Conservation (phyloP, 202 grass and related monocot species). For the Brachypodium distachyon region DNA sequence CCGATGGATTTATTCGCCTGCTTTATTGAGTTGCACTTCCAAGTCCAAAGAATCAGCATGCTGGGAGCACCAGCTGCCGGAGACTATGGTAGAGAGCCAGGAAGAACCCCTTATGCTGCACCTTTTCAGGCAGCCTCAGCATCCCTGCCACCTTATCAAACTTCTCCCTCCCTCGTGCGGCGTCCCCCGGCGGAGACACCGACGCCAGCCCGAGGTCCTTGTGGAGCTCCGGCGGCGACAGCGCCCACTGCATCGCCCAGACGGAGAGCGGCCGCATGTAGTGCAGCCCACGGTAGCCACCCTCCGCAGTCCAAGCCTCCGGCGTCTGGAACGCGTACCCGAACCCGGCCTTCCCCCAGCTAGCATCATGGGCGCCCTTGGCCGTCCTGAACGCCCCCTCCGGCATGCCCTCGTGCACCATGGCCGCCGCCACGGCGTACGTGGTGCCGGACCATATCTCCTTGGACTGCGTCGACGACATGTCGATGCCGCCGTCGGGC, state of each 20-base stretch:
- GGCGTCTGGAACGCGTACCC: constrained; percentile 85
- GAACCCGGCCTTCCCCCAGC: constrained; percentile 46
- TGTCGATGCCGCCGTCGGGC: constrained; percentile 40
- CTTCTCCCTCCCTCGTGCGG: constrained; percentile 20
- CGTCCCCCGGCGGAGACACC: not conserved
- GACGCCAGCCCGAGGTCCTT: not conserved
- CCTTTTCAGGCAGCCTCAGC: constrained; percentile 57
- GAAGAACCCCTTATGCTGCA: constrained; percentile 25
- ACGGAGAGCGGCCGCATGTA: constrained; percentile 79
- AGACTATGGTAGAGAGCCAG: constrained; percentile 32
- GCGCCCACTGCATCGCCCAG: constrained; percentile 89
- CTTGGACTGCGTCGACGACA: constrained; percentile 42
- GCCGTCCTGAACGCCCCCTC: constrained; percentile 71
- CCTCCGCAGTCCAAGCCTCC: constrained; percentile 57
- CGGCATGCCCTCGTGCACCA: constrained; percentile 79
- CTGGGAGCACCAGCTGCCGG: constrained; percentile 1
- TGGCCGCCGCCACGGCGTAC: constrained; percentile 64
- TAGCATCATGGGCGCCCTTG: constrained; percentile 55
- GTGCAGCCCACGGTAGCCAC: constrained; percentile 53
- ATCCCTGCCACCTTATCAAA: constrained; percentile 57
- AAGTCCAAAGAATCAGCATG: not conserved
- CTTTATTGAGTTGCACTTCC: not conserved
- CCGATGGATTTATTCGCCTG: not conserved
- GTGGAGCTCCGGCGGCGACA: constrained; percentile 55
- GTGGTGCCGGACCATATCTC: constrained; percentile 86